These are phyloP conservation scores for Picea glauca DNA, from an alignment of 75 land plant species.

Conservation along the genomic window DNA sequence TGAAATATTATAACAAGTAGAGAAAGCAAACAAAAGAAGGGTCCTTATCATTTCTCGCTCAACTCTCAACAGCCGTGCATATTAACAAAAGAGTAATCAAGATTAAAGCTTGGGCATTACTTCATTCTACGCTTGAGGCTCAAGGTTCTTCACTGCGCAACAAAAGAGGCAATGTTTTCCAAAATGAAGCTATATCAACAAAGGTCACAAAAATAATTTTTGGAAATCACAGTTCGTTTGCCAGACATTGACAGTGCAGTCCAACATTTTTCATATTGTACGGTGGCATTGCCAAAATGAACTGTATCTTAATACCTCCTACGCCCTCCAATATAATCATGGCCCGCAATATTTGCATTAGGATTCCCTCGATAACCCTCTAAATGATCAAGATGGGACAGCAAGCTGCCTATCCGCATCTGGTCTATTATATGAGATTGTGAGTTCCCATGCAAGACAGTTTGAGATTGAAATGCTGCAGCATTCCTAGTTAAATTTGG, in stretches of 20 bases:
- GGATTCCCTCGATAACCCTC: not conserved
- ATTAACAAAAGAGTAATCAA: not conserved
- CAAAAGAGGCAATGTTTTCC: not conserved
- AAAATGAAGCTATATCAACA: not conserved
- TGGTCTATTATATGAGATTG: not conserved
- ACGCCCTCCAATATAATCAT: not conserved
- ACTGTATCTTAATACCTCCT: not conserved
- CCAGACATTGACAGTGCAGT: not conserved
- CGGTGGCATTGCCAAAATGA: not conserved
- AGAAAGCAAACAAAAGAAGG: too few species aligned
- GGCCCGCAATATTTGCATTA: not conserved
- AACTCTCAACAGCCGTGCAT: too few species aligned
- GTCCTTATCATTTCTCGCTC: too few species aligned
- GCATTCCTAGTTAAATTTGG: not conserved
- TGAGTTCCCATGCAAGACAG: not conserved
- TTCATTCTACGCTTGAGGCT: not conserved
- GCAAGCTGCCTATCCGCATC: not conserved
- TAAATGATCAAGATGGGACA: not conserved
- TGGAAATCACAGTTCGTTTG: not conserved
- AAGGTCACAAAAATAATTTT: not conserved
- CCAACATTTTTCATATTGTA: not conserved
- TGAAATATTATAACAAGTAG: not conserved
- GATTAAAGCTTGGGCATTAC: not conserved
- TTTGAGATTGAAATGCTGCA: not conserved
- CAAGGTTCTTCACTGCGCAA: not conserved